Evolutionary conservation across 805 yeast species (phyloP).

Genomic region (Pichia gijzeniarum): DNA sequence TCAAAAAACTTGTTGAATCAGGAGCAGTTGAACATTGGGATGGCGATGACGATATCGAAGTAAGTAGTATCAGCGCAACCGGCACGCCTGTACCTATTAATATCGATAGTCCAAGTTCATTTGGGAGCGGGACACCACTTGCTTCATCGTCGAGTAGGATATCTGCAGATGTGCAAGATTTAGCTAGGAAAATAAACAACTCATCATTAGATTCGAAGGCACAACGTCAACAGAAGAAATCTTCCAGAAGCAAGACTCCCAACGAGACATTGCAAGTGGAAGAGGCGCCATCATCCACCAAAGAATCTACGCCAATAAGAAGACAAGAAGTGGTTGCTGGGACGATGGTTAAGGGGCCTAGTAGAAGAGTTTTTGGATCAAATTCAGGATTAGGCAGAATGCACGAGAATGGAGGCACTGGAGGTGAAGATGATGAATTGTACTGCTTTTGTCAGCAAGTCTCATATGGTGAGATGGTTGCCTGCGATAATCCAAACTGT

Average conservation of each 20-base stretch:
- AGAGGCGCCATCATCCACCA: not conserved
- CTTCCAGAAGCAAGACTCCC: slow-evolving; percentile 12
- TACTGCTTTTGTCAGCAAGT: slow-evolving; percentile 94
- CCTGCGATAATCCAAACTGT: slow-evolving; percentile 56
- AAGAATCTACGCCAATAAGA: slow-evolving; percentile 9
- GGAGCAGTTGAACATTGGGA: slow-evolving; percentile 46
- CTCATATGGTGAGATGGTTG: slow-evolving; percentile 69
- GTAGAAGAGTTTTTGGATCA: slow-evolving; percentile 7
- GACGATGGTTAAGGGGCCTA: slow-evolving; percentile 11
- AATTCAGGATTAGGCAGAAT: not conserved
- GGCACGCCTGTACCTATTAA: not conserved
- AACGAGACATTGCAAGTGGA: not conserved
- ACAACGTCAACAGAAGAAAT: slow-evolving; percentile 6
- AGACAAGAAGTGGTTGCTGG: slow-evolving; percentile 24
- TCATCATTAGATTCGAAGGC: slow-evolving; percentile 5
- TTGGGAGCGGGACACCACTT: not conserved
- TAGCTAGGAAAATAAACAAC: slow-evolving; percentile 2
- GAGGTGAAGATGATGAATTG: slow-evolving; percentile 56
- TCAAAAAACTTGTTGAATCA: slow-evolving; percentile 67
- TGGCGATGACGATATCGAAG: slow-evolving; percentile 35
- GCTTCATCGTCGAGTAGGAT: not conserved
- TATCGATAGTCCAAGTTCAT: not conserved
- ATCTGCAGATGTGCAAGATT: not conserved
- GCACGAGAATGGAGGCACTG: slow-evolving; percentile 15
- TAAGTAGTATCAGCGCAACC: not conserved